phyloP scores from a whole-genome alignment of 2,329 filamentous ascomycete genomes.

The Colletotrichum sp. region DNA sequence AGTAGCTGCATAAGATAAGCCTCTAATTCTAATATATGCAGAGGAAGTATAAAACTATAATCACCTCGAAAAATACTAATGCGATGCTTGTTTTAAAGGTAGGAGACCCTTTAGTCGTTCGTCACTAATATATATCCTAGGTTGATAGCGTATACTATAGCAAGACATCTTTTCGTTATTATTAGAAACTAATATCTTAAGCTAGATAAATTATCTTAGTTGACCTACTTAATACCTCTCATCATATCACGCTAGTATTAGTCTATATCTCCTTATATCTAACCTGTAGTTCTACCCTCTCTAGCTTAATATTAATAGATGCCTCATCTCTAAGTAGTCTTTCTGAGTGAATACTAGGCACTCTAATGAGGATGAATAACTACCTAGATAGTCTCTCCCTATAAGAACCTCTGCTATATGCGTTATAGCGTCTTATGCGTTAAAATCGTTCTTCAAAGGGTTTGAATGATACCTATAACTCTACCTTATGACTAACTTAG shows the following conservation, averaged over 20 bases:
- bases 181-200: not conserved
- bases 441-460: too few relatives aligned
- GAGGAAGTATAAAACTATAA: not conserved
- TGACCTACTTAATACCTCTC: not conserved
- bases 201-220: not conserved
- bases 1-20: not conserved
- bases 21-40: not conserved
- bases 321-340: too few relatives aligned
- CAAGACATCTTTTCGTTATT: not conserved
- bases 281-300: not conserved
- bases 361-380: too few relatives aligned
- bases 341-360: too few relatives aligned
- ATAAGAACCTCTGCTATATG: too few relatives aligned
- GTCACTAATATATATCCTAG: not conserved
- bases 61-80: not conserved
- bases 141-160: not conserved
- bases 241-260: not conserved
- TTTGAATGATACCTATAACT: too few relatives aligned
- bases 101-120: too few relatives aligned
- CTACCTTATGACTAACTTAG: too few relatives aligned
- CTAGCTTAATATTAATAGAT: too few relatives aligned
- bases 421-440: too few relatives aligned
- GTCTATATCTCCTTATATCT: not conserved
- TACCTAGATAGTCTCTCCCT: too few relatives aligned
- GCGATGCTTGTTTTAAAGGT: too few relatives aligned